Percentiles rank a stretch among this genome's conserved stretches.
Conservation (phyloP, 139 green algal genomes). For the Pseudopediastrum boryanum region DNA sequence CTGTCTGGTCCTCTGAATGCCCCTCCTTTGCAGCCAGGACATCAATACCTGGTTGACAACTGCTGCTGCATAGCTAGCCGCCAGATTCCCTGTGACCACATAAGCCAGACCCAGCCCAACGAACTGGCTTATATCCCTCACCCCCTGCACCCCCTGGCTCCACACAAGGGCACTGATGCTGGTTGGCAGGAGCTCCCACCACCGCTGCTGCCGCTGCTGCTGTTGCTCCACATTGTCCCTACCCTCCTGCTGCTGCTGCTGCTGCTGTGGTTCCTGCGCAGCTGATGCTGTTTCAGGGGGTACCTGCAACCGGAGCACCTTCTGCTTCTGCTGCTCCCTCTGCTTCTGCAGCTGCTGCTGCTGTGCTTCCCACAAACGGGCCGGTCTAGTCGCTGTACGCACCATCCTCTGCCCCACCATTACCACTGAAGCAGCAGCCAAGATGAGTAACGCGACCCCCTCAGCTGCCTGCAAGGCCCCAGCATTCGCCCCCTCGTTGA, state of each 20-base stretch:
- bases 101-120: slow-evolving; percentile 22
- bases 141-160: slow-evolving; percentile 19
- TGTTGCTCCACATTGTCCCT: not conserved
- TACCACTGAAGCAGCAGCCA: slow-evolving; percentile 7
- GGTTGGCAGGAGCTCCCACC: not conserved
- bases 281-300: slow-evolving; percentile 3
- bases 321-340: not conserved
- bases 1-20: slow-evolving; percentile 1
- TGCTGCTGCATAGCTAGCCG: slow-evolving; percentile 13
- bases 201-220: not conserved
- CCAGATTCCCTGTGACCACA: slow-evolving; percentile 30
- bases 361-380: slow-evolving; percentile 7
- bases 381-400: not conserved
- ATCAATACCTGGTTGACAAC: slow-evolving; percentile 24
- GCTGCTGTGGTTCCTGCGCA: not conserved
- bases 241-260: slow-evolving; percentile 4
- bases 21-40: slow-evolving; percentile 8
- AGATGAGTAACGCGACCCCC: not conserved
- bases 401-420: not conserved
- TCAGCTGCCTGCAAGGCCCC: not conserved
- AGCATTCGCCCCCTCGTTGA: not conserved
- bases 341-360: slow-evolving; percentile 16
- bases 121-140: slow-evolving; percentile 13
- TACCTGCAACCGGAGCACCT: no score
- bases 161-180: slow-evolving; percentile 14